Evolutionary conservation across 1,284 basidiomycete species (phyloP).

Genomic region (Trametes versicolor): DNA sequence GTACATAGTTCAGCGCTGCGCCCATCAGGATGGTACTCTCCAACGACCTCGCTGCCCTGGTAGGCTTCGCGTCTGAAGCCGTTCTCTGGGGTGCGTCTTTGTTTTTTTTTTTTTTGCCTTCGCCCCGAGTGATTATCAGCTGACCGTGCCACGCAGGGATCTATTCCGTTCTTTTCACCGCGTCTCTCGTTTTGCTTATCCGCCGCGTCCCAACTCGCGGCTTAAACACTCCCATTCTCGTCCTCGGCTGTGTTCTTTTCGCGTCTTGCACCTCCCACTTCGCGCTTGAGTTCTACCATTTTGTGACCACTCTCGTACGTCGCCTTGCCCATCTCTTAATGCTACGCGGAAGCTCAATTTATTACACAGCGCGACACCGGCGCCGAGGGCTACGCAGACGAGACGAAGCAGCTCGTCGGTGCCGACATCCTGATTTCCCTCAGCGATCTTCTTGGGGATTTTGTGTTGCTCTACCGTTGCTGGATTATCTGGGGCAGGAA

Average conservation of each 20-base stretch:
- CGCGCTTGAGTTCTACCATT: slow-evolving; percentile 50
- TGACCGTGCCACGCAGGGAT: slow-evolving; percentile 10
- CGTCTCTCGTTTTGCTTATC: slow-evolving; percentile 34
- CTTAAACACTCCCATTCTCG: slow-evolving; percentile 38
- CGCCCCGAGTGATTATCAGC: too few relatives aligned
- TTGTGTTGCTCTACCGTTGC: slow-evolving; percentile 51
- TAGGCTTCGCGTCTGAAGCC: slow-evolving; percentile 47
- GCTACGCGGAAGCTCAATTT: too few relatives aligned
- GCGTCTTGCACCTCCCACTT: slow-evolving; percentile 48
- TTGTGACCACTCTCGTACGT: slow-evolving; percentile 45
- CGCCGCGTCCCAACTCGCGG: slow-evolving; percentile 19
- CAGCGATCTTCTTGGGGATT: slow-evolving; percentile 50
- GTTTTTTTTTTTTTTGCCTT: background rate
- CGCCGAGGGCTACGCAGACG: slow-evolving; percentile 39
- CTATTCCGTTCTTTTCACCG: slow-evolving; percentile 16
- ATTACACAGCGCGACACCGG: slow-evolving; percentile 15
- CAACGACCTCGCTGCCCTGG: slow-evolving; percentile 43
- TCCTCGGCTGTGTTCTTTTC: slow-evolving; percentile 46
- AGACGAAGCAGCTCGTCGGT: slow-evolving; percentile 42
- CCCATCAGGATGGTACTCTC: slow-evolving; percentile 17
- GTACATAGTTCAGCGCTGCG: background rate
- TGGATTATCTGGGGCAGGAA: slow-evolving; percentile 49
- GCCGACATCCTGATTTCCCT: slow-evolving; percentile 49
- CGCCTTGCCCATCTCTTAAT: background rate
- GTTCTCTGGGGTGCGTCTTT: slow-evolving; percentile 38